Conservation (phyloP, 208 protist species). For the Naegleria fowleri region DNA sequence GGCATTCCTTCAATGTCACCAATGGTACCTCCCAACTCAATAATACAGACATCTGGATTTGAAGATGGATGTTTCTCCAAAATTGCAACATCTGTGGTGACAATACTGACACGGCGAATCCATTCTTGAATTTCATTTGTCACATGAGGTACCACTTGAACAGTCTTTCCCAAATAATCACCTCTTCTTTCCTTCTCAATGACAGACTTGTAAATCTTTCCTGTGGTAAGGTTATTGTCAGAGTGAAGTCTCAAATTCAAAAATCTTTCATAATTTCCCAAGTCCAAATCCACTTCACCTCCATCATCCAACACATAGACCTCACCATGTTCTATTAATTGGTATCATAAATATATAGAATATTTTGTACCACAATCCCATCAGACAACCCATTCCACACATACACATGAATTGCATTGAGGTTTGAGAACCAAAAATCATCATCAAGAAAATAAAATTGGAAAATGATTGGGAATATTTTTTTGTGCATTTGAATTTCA, state of each 20-base stretch:
- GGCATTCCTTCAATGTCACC: conserved; percentile 98
- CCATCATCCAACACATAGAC: conserved; percentile 98
- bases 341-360: conserved; percentile 44
- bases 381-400: too few relatives aligned
- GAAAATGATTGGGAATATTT: too few relatives aligned
- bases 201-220: conserved; percentile 94
- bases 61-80: background rate
- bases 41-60: conserved; percentile 84
- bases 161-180: conserved; percentile 98
- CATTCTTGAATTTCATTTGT: conserved; percentile 73
- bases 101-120: conserved; percentile 49
- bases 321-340: conserved; percentile 95
- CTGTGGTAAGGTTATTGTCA: conserved; percentile 99
- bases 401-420: too few relatives aligned
- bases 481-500: too few relatives aligned
- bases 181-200: conserved; percentile 91
- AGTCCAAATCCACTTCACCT: conserved; percentile 81
- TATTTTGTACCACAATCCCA: conserved; percentile 52
- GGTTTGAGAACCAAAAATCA: too few relatives aligned
- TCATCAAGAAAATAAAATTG: too few relatives aligned
- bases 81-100: background rate
- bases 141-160: conserved; percentile 90
- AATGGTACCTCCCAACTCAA: conserved; percentile 94
- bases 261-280: conserved; percentile 99
- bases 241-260: conserved; percentile 81